Base-by-base conservation (phyloP, 345 rosid species). In the Syzygium oleosum region DNA sequence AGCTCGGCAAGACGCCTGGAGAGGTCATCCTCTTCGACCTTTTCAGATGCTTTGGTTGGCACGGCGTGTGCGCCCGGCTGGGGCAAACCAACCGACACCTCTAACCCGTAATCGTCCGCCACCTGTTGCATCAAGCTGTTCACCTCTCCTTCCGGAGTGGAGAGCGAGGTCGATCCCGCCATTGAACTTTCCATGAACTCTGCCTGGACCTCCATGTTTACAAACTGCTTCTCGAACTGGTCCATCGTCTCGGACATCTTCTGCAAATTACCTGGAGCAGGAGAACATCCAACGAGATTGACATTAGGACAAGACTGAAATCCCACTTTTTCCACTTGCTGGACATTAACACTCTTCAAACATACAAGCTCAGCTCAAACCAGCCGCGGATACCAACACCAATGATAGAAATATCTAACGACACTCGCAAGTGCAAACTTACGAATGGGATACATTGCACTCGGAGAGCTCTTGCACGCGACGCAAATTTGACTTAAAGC, bases 241-340 rank as follows among this genome's bases (percentile, higher is more conserved):
- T 97, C 99, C 99, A 97, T 97, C 2, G 99, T 97, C 95, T 97
- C 97, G 3, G 99, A 97, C 99, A 97, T 97, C 93, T 96, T 97
- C 94, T 96, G 99, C 92, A 97, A 90, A 88, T 97, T 97, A 86
- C 99, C 99, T 97, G 92, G 85, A 46, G 53, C 34, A 46, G 43
- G 49, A 84, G 43, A 25, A 19, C 38, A n/a, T 80, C 41, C 79
- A 51, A 51, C 21, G 31, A 51, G 55, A 84, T 52, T 2, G 25
- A 49, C 41, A 84, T 19, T 73, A 9, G 25, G 25, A 34, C 4
- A 38, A 31, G 46, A 5, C 19, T 5, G 34, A 73, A 19, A 73
- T 73, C 49, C 80, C 46, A 73, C 80, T 73, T 34, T 34, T 34
- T 19, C 80, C 80, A 17, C 25, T 73, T 10, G 2, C 80, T 34